A percentile compares a stretch with the other conserved stretches of the same genome.
These are phyloP conservation scores for Fusarium nodosum DNA, from an alignment of 2,329 filamentous ascomycete genomes.

Conservation along the genomic window DNA sequence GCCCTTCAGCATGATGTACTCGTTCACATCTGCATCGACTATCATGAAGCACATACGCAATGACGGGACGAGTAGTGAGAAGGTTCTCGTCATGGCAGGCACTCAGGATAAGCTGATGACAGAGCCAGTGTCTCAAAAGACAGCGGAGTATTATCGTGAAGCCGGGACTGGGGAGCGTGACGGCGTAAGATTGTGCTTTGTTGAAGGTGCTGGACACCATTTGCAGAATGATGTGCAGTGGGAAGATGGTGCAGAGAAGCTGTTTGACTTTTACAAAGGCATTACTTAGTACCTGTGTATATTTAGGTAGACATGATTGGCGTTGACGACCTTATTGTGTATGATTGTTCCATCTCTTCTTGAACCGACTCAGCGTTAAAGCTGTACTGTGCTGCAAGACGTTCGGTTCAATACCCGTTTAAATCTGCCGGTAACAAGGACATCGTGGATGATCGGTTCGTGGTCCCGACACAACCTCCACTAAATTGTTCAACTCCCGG, in stretches of 20 bases:
- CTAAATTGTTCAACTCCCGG: conserved; percentile 9
- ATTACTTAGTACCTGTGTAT: conserved; percentile 16
- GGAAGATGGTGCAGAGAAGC: conserved; percentile 61
- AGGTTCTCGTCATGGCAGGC: conserved; percentile 58
- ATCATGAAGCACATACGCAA: conserved; percentile 57
- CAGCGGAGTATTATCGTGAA: conserved; percentile 53
- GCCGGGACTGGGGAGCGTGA: conserved; percentile 29
- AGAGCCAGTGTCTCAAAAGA: conserved; percentile 53
- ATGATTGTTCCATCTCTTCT: conserved; percentile 1
- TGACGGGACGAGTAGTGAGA: conserved; percentile 34
- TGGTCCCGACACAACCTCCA: conserved; percentile 41
- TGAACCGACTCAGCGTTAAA: not conserved
- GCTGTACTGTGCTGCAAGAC: not conserved
- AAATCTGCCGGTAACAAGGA: conserved; percentile 5
- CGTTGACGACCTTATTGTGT: conserved; percentile 20
- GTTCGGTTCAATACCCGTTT: conserved; percentile 13
- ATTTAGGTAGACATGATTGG: not conserved
- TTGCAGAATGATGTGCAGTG: conserved; percentile 66
- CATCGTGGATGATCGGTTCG: conserved; percentile 30
- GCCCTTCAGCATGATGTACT: conserved; percentile 62
- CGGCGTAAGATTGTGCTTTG: conserved; percentile 59
- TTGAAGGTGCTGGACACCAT: conserved; percentile 64
- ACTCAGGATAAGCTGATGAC: conserved; percentile 60
- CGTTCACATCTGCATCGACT: conserved; percentile 58
- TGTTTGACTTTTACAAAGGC: conserved; percentile 58